Conservation (phyloP, 345 rosid genomes). For the Acer yangbiense region DNA sequence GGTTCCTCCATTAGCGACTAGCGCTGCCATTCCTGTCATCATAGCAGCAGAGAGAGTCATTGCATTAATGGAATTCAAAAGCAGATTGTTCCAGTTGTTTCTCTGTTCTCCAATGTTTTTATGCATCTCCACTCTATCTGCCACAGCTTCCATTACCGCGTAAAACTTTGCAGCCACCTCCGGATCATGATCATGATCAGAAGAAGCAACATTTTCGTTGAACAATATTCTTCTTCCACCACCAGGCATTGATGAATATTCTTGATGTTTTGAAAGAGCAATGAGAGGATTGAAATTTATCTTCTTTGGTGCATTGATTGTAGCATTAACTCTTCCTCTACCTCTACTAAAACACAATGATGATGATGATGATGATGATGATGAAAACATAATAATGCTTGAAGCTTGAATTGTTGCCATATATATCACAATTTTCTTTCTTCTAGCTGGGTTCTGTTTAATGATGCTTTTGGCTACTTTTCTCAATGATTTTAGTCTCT, state of each 20-base stretch:
- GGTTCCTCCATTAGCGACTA: slow-evolving; percentile 16
- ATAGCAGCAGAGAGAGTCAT: slow-evolving; percentile 53
- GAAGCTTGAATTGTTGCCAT: slow-evolving; percentile 36
- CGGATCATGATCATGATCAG: slow-evolving; percentile 22
- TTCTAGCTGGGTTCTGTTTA: not conserved
- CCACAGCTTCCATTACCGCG: slow-evolving; percentile 44
- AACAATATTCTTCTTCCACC: not conserved
- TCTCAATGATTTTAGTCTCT: not conserved
- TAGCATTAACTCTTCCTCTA: slow-evolving; percentile 14
- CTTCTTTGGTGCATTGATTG: slow-evolving; percentile 20
- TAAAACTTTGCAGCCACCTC: slow-evolving; percentile 37
- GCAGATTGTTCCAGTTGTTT: slow-evolving; percentile 54
- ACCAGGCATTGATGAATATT: not conserved
- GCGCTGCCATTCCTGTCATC: slow-evolving; percentile 43
- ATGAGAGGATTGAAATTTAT: slow-evolving; percentile 1
- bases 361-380: not conserved
- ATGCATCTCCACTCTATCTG: slow-evolving; percentile 61
- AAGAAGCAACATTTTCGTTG: not conserved
- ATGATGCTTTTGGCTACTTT: no score
- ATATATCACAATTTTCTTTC: not conserved
- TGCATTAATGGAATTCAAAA: slow-evolving; percentile 48
- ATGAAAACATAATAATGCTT: slow-evolving; percentile 8
- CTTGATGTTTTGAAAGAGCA: slow-evolving; percentile 24
- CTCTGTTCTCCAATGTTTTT: slow-evolving; percentile 52
- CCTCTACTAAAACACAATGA: not conserved